Evolutionary conservation across 1,284 basidiomycete genomes (phyloP).

Genomic region (Tylopilus sp.): DNA sequence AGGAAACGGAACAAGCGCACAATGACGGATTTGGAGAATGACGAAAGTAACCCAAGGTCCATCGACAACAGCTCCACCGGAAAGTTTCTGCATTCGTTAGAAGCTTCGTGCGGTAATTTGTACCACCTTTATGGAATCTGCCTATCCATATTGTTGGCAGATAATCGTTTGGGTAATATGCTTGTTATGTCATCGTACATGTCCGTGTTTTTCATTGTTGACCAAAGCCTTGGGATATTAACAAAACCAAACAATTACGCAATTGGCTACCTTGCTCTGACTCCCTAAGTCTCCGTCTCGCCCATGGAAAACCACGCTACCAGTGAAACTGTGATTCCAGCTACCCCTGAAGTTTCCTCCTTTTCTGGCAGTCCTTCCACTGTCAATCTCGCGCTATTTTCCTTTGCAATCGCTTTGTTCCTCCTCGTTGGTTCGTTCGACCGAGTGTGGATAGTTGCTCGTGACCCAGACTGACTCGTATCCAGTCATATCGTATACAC

Average conservation of each 20-base stretch:
- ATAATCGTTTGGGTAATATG: too few species aligned
- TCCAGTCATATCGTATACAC: constrained; percentile 40
- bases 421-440: constrained; percentile 25
- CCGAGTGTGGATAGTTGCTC: background rate
- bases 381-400: constrained; percentile 21
- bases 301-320: constrained; percentile 12
- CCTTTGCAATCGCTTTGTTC: constrained; percentile 23
- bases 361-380: constrained; percentile 25
- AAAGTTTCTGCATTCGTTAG: too few species aligned
- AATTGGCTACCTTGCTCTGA: background rate
- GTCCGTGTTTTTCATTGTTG: constrained; percentile 14
- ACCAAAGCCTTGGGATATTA: constrained; percentile 7
- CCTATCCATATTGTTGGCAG: too few species aligned
- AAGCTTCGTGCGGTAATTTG: too few species aligned
- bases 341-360: constrained; percentile 17
- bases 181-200: too few species aligned
- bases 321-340: constrained; percentile 2
- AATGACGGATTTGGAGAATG: too few species aligned
- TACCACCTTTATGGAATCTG: too few species aligned
- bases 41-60: too few species aligned
- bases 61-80: too few species aligned
- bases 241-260: constrained; percentile 21
- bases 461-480: constrained; percentile 15
- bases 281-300: background rate
- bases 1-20: too few species aligned